A percentile compares a stretch with the other conserved stretches of the same genome.
phyloP scores from a whole-genome alignment of 495 filamentous ascomycete genomes.

The Aspergillus leporis region DNA sequence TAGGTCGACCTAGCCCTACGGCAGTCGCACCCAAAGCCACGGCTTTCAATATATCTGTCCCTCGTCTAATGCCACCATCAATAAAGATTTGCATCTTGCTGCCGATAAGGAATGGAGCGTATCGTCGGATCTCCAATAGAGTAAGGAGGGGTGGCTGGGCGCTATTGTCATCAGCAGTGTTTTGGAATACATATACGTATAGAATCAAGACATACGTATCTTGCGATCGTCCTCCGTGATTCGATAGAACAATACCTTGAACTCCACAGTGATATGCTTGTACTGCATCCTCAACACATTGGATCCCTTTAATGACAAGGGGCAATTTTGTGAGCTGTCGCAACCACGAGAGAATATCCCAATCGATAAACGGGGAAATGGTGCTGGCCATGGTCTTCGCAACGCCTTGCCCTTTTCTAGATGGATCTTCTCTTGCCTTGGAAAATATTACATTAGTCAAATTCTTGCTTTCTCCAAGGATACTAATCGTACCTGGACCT shows the following conservation, averaged over 20 bases:
- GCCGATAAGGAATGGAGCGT: slow-evolving; percentile 48
- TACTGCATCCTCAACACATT: slow-evolving; percentile 86
- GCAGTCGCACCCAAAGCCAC: slow-evolving; percentile 81
- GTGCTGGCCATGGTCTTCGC: slow-evolving; percentile 75
- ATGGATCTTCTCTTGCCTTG: slow-evolving; percentile 8
- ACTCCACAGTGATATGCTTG: slow-evolving; percentile 64
- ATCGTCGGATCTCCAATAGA: slow-evolving; percentile 72
- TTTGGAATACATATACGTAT: neutral
- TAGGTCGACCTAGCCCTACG: slow-evolving; percentile 83
- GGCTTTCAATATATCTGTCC: slow-evolving; percentile 87
- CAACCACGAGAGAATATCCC: slow-evolving; percentile 84
- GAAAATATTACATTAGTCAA: neutral
- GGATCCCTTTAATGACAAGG: slow-evolving; percentile 86
- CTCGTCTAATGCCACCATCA: slow-evolving; percentile 80
- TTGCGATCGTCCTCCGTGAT: slow-evolving; percentile 53
- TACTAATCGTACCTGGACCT: slow-evolving; percentile 24
- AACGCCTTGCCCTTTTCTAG: slow-evolving; percentile 59
- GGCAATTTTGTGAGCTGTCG: slow-evolving; percentile 77
- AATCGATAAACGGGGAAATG: slow-evolving; percentile 76
- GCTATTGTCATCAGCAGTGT: slow-evolving; percentile 70
- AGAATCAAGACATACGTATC: slow-evolving; percentile 33
- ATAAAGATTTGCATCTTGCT: slow-evolving; percentile 78
- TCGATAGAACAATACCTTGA: slow-evolving; percentile 71
- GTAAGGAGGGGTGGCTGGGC: slow-evolving; percentile 73
- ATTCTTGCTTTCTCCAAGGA: neutral